Evolutionary conservation across 306 rosid species (phyloP).

Genomic region (Cicer bijugum): DNA sequence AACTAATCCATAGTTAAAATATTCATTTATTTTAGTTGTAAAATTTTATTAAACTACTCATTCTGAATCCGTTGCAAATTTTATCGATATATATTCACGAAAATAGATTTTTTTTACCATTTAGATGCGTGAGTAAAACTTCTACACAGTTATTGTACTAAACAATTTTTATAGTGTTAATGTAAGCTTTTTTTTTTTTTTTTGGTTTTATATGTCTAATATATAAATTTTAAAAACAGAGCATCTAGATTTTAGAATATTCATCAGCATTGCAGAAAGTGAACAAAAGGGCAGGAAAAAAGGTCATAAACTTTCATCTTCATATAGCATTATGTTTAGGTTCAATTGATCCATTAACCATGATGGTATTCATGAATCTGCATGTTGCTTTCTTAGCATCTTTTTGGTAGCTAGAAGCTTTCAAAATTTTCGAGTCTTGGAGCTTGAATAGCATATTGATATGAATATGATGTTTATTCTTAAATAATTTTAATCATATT

Average conservation of each 20-base stretch:
- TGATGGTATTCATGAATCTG: conserved; percentile 32
- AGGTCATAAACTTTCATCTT: neutral
- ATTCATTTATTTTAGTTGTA: no score
- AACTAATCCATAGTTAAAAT: no score
- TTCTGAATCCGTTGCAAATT: no score
- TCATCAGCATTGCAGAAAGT: conserved; percentile 3
- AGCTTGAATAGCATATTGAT: neutral
- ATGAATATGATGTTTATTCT: conserved; percentile 11
- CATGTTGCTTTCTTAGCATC: conserved; percentile 13
- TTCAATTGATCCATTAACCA: conserved; percentile 18
- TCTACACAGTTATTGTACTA: no score
- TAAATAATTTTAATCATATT: conserved; percentile 9
- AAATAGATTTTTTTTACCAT: no score
- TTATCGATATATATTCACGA: no score
- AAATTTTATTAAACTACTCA: no score
- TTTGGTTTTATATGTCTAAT: neutral
- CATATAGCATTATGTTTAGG: neutral
- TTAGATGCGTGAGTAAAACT: no score
- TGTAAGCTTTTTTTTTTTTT: no score
- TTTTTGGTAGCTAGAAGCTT: neutral
- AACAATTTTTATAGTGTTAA: no score
- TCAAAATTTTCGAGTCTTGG: neutral
- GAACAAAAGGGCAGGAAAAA: neutral
- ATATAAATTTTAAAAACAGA: conserved; percentile 12
- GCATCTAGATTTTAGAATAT: conserved; percentile 41